Conservation (phyloP, 306 rosid genomes). For the Heteromeles arbutifolia region DNA sequence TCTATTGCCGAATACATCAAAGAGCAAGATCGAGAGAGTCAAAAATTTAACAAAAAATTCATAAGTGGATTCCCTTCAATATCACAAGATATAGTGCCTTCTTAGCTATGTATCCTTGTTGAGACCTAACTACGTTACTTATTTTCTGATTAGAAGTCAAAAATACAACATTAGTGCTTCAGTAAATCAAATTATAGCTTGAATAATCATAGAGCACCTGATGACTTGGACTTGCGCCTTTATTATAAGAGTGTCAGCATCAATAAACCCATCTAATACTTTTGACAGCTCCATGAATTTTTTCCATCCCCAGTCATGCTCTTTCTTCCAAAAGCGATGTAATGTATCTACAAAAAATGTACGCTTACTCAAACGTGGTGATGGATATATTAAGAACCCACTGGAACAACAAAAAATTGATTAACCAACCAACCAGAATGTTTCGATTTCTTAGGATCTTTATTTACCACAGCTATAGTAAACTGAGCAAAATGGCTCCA, state of each 20-base stretch:
- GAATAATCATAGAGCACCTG: conserved; percentile 47
- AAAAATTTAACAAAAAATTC: too few species aligned
- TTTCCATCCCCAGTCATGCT: conserved; percentile 99
- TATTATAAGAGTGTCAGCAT: conserved; percentile 82
- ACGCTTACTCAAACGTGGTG: conserved; percentile 4
- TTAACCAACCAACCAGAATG: conserved; percentile 71
- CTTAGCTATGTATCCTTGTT: not conserved
- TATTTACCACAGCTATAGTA: conserved; percentile 92
- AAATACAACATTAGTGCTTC: not conserved
- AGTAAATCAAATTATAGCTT: not conserved
- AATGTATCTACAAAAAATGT: conserved; percentile 66
- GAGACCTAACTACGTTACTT: not conserved
- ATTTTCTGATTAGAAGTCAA: not conserved
- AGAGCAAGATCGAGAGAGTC: too few species aligned
- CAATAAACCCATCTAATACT: conserved; percentile 95
- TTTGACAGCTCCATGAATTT: conserved; percentile 97
- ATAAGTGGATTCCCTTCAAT: not conserved
- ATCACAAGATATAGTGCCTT: not conserved
- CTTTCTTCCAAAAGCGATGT: conserved; percentile 99
- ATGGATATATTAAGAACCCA: conserved; percentile 13
- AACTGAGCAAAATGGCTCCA: conserved; percentile 99
- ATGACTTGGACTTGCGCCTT: conserved; percentile 99
- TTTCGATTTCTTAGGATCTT: conserved; percentile 91
- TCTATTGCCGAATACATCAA: too few species aligned
- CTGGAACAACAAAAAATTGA: conserved; percentile 1